These are phyloP conservation scores for Fusarium acutatum DNA, from an alignment of 2,329 filamentous ascomycete genomes.

Conservation along the genomic window DNA sequence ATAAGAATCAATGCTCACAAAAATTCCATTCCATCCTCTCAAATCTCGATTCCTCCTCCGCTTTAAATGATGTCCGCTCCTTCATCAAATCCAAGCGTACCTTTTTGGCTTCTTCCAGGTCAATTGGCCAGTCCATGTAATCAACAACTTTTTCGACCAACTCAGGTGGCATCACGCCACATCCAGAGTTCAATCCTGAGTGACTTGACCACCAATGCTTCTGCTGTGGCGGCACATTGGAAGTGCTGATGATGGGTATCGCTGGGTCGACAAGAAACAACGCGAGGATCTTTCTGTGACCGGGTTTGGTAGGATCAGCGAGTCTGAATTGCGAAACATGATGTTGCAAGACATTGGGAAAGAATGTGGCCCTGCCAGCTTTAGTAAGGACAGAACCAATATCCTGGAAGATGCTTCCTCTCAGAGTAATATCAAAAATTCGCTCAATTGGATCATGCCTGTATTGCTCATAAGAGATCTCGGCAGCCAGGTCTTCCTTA, in stretches of 20 bases:
- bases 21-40: background rate
- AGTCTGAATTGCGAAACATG: background rate
- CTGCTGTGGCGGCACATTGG: constrained; percentile 1
- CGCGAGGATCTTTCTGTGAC: constrained; percentile 1
- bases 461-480: background rate
- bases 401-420: background rate
- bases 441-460: background rate
- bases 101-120: background rate
- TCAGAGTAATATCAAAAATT: background rate
- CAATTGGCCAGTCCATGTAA: background rate
- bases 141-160: background rate
- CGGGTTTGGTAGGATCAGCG: background rate
- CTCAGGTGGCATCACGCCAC: background rate
- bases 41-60: background rate
- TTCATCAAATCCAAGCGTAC: background rate
- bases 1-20: background rate
- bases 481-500: background rate
- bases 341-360: background rate
- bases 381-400: background rate
- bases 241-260: background rate
- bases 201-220: background rate
- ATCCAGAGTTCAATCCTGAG: accelerated
- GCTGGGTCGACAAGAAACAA: background rate
- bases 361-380: background rate
- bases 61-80: background rate